Evolutionary conservation across 352 stramenopile species (phyloP), one percentile per base, ranked within the genome.

Genomic region (Phytophthora melonis): DNA sequence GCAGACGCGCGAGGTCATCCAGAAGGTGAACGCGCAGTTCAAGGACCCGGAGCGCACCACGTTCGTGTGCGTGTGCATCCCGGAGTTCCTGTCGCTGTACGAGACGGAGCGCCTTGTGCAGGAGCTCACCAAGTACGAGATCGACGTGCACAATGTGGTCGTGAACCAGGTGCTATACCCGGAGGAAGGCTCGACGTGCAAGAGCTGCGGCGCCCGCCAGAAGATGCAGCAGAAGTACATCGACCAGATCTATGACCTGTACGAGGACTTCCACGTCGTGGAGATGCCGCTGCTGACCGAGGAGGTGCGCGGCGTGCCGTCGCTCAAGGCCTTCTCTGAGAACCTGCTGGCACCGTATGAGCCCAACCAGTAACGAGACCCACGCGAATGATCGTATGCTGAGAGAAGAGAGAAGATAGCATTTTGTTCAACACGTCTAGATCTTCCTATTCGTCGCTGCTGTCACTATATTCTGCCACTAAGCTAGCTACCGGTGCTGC

Each of bases 151-250:
- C 83, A 99, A 99, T 76, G 97, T 99, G 55, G 98, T 99, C 10
- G 97, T 99, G 55, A 99, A 99, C 79, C 98, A 99, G 81, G 97
- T 99, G 52, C 79, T 99, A 34, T 99, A 99, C 77, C 95, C 93
- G 19, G 87, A 93, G 54, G 78, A 87, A 49, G 79, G 74, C 50
- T 91, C 87, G 55, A 83, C 75, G 30, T 96, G 90, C 83, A 93
- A 90, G 74, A 99, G 99, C 91, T 98, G 97, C 78, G 88, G 93
- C 59, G 96, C 98, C 18, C 92, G 98, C 74, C 98, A 99, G 73
- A 95, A 97, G 81, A 99, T 99, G 98, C 98, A 99, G 88, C 97
- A 99, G 83, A 99, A 99, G 84, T 99, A 99, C 87, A 99, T 99
- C 74, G 97, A 98, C 70, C 98, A 99, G 86, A 99, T 99, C 80